Evolutionary conservation across 371 early-diverging fungal species (phyloP), one percentile per base, ranked within the genome.

Genomic region (Rhizopus microsporus): DNA sequence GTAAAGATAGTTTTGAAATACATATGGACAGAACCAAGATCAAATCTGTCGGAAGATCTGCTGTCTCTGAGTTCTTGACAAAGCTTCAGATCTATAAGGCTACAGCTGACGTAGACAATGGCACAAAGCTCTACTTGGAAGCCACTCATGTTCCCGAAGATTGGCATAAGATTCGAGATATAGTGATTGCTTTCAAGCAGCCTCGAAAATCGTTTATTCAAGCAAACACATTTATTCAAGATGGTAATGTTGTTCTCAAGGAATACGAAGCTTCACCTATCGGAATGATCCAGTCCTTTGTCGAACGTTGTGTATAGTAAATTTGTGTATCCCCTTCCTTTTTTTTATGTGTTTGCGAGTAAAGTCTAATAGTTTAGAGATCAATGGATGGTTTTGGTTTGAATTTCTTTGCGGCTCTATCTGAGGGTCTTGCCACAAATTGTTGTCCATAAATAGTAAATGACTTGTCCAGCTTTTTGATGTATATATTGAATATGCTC

Each of bases 391-490:
- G 86, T 54, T 89, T 92, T 35, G 81, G 68, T 57, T 95, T 95
- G 74, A 94, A 94, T 67, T 97, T 97, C 64, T 87, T 92, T 7
- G 87, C 71, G 8, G 88, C 89, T 44, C 97, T 78, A 49, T 93
- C 93, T 15, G 89, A 81, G 0, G 94, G 77, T 37, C 93, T 75
- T 47, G 78, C 83, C 33, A 78, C 74, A 54, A 95, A 78, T 60
- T 94, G 92, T 64, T 88, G 84, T 2, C 97, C 97, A 66, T 90
- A 93, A 5, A 97, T 56, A 40, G 84, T 84, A 54, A 85, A 84
- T 16, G 77, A 56, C 15, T 68, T 56, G 2, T 48, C 23, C n/a
- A 51, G 55, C 12, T 69, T 68, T 30, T 71, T 57, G 13, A 87
- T 57, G 10, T 65, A 61, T 51, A 95, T 63, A 16, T 80, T 70